Conservation (phyloP, 1,284 basidiomycete species). For the Cryptococcus sp. region DNA sequence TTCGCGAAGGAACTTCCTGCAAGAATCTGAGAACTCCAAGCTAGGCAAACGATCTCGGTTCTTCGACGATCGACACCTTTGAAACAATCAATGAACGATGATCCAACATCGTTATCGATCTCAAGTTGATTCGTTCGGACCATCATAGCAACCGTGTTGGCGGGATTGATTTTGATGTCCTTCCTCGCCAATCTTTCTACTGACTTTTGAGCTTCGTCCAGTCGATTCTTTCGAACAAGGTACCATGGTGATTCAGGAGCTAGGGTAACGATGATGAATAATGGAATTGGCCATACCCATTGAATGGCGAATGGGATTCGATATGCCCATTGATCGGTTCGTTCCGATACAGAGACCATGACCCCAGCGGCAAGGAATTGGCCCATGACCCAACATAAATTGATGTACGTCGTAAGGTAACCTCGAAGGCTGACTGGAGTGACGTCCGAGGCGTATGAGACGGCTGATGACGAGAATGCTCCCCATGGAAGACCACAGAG, state of each 20-base stretch:
- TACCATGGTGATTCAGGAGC: conserved; percentile 28
- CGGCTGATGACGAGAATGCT: conserved; percentile 4
- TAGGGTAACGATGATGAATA: conserved; percentile 16
- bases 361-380: conserved; percentile 44
- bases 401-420: conserved; percentile 37
- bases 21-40: background rate
- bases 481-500: conserved; percentile 6
- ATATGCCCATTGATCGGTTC: conserved; percentile 29
- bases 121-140: conserved; percentile 26
- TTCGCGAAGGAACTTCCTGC: conserved; percentile 6
- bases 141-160: conserved; percentile 26
- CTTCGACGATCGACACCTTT: conserved; percentile 33
- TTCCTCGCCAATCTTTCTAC: conserved; percentile 10
- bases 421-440: conserved; percentile 42
- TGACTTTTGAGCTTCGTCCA: conserved; percentile 14
- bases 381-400: conserved; percentile 40
- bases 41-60: conserved; percentile 33
- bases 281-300: conserved; percentile 46
- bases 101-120: conserved; percentile 26
- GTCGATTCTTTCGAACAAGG: conserved; percentile 18
- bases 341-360: conserved; percentile 27
- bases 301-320: conserved; percentile 32
- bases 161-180: conserved; percentile 11
- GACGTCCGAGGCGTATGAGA: conserved; percentile 42
- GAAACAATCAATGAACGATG: conserved; percentile 48